Conservation (phyloP, 2,329 filamentous ascomycete species). For the Fusarium sp. region DNA sequence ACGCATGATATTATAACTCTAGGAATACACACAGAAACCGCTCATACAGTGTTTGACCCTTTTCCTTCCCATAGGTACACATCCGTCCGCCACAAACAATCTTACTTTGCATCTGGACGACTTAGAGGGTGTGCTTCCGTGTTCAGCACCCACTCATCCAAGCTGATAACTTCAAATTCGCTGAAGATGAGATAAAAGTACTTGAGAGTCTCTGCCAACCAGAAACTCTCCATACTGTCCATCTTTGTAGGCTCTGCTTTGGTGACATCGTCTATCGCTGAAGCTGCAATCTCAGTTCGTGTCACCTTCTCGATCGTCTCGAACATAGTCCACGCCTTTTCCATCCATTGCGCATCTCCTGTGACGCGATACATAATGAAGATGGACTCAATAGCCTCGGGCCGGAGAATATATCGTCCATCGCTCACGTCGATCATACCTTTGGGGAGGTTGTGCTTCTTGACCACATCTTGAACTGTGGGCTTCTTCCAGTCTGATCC, state of each 20-base stretch:
- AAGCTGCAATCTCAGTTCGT: constrained; percentile 68
- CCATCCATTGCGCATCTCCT: constrained; percentile 70
- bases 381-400: constrained; percentile 82
- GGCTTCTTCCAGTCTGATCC: constrained; percentile 38
- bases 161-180: constrained; percentile 64
- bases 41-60: constrained; percentile 2
- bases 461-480: constrained; percentile 36
- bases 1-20: constrained; percentile 1
- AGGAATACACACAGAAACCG: constrained; percentile 10
- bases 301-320: constrained; percentile 68
- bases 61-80: background rate
- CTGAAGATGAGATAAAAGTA: constrained; percentile 73
- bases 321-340: constrained; percentile 81
- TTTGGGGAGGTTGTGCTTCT: constrained; percentile 52
- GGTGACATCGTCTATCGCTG: constrained; percentile 70
- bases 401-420: constrained; percentile 71
- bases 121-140: constrained; percentile 64
- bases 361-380: constrained; percentile 82
- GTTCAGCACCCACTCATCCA: constrained; percentile 71
- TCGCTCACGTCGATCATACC: constrained; percentile 67
- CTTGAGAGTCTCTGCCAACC: constrained; percentile 74
- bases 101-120: constrained; percentile 32
- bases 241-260: constrained; percentile 47
- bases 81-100: background rate
- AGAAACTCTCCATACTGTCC: constrained; percentile 80